Base-by-base conservation (phyloP, 2,329 filamentous ascomycete species). In the Alternaria gaisen region DNA sequence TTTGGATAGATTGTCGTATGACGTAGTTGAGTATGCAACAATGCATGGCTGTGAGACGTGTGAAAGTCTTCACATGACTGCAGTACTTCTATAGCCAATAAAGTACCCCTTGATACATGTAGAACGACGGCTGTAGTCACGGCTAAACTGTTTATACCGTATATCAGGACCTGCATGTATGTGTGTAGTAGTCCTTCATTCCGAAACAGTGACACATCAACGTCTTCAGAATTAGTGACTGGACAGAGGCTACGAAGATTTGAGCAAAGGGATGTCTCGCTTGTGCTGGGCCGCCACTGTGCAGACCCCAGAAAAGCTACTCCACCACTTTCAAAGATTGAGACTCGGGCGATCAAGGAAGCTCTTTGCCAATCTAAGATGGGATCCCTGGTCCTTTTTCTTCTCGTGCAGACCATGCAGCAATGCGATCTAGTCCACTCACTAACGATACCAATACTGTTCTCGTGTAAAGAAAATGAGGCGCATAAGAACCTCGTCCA, bases 141-240 rank as follows among this genome's bases (percentile, higher is more conserved):
- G 14, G 12, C 20, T 42, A 4, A 24, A 5, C 24, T 24, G 6
- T 48, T 20, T 18, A 48, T 12, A 24, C 18, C 10, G 30, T 24
- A 32, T 26, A 20, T n/a, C 16, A 20, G 30, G 7, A 26, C 24
- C 24, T 26, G 24, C 24, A 7, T 26, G n/a, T 28, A 36, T 48
- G 44, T 48, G n/a, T 34, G 20, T 48, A 48, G 32, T 48, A 34
- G 46, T 50, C 30, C 46, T 26, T 50, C 20, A 20, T 36, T 26
- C 16, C 34, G 18, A 22, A 9, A 24, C 32, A 8, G 30, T 42
- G 20, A 24, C 20, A 12, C 40, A 42, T 42, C 30, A 24, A 36
- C 18, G 20, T n/a, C 30, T 18, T 10, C 24, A 36, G 30, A 9
- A 24, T 20, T 48, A 14, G 46, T 34, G 30, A 36, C 16, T 48